phyloP scores from a whole-genome alignment of 208 protist species.

The Crithidia expoeki region DNA sequence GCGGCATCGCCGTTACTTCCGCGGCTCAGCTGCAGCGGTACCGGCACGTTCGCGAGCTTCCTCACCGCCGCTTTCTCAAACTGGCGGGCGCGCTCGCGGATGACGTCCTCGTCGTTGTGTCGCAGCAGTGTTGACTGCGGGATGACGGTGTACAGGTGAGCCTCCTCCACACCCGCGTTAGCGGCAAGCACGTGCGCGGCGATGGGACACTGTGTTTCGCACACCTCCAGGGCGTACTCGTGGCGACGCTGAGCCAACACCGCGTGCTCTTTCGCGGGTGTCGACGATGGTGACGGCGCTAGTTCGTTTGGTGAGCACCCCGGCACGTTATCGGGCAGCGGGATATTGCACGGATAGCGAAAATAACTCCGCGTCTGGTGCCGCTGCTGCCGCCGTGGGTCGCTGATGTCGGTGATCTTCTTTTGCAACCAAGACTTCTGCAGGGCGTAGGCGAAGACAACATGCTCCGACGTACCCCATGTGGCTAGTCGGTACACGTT shows the following conservation, averaged over 20 bases:
- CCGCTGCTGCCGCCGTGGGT: slow-evolving; percentile 76
- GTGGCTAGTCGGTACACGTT: slow-evolving; percentile 93
- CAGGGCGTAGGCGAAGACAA: slow-evolving; percentile 87
- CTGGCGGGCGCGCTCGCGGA: slow-evolving; percentile 54
- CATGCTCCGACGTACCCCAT: slow-evolving; percentile 92
- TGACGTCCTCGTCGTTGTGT: slow-evolving; percentile 70
- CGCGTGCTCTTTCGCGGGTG: background rate
- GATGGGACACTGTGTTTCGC: slow-evolving; percentile 38
- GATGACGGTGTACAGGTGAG: slow-evolving; percentile 55
- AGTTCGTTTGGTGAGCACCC: background rate
- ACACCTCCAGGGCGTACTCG: slow-evolving; percentile 25
- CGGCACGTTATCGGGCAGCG: slow-evolving; percentile 34
- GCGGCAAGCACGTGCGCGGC: slow-evolving; percentile 36
- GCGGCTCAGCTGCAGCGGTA: slow-evolving; percentile 23
- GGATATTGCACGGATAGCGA: slow-evolving; percentile 66
- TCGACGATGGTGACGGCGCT: background rate
- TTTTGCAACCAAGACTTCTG: slow-evolving; percentile 88
- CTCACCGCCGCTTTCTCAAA: slow-evolving; percentile 46
- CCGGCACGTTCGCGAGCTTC: slow-evolving; percentile 16
- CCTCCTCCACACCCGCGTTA: slow-evolving; percentile 17
- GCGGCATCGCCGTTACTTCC: background rate
- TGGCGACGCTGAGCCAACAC: background rate
- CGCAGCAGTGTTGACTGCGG: slow-evolving; percentile 68
- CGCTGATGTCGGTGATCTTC: slow-evolving; percentile 80
- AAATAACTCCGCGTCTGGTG: slow-evolving; percentile 77